Conservation (phyloP, 2,329 filamentous ascomycete species). For the Penicillium sp. region DNA sequence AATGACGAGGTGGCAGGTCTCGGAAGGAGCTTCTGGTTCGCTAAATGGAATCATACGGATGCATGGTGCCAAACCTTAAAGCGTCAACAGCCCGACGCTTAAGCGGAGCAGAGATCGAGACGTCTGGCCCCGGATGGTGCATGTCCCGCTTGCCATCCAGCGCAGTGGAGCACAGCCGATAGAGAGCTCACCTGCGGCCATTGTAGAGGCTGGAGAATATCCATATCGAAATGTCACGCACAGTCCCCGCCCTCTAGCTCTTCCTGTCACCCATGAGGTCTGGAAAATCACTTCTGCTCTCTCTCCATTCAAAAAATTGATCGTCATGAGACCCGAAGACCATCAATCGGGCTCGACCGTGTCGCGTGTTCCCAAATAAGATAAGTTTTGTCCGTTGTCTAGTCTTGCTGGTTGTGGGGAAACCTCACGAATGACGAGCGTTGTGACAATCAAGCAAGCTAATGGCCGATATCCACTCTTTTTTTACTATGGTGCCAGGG, state of each 20-base stretch:
- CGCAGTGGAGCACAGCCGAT: constrained; percentile 3
- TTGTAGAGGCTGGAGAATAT: background rate
- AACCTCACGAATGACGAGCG: constrained; percentile 19
- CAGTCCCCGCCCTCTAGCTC: background rate
- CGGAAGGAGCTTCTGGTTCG: constrained; percentile 6
- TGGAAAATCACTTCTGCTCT: background rate
- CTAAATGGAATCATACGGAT: constrained; percentile 5
- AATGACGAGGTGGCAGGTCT: constrained; percentile 8
- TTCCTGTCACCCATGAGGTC: background rate
- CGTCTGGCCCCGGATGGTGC: constrained; percentile 5
- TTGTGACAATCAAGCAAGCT: constrained; percentile 1
- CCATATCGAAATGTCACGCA: background rate
- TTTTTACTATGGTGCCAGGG: constrained; percentile 1
- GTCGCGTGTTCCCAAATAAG: constrained; percentile 1
- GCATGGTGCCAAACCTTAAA: constrained; percentile 11
- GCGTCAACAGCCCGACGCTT: constrained; percentile 6
- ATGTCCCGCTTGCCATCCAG: constrained; percentile 12
- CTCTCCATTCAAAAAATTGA: background rate
- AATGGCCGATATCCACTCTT: too few relatives aligned
- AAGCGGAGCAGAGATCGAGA: constrained; percentile 10
- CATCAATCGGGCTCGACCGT: background rate
- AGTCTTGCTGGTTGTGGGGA: constrained; percentile 15
- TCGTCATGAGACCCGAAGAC: background rate
- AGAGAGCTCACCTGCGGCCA: constrained; percentile 8
- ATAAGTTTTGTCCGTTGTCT: constrained; percentile 13